These are phyloP conservation scores for Scytalidium lignicola DNA, from an alignment of 2,329 filamentous ascomycete genomes.

Conservation along the genomic window DNA sequence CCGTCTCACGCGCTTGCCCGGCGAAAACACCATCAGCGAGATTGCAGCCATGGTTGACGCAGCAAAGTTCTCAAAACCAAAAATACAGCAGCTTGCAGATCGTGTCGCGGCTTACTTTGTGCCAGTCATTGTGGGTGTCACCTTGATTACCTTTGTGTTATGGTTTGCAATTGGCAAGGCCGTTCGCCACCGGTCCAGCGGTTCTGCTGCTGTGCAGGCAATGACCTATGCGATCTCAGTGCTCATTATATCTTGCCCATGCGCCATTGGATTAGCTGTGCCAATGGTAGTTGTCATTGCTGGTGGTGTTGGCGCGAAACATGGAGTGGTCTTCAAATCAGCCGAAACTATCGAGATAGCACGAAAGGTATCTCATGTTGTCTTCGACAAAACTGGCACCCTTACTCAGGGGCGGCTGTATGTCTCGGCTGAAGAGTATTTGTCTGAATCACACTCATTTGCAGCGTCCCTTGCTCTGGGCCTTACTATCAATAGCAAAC, in stretches of 20 bases:
- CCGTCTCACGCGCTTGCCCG: constrained; percentile 54
- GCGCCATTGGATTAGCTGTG: constrained; percentile 64
- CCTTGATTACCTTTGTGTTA: constrained; percentile 53
- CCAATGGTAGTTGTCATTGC: constrained; percentile 75
- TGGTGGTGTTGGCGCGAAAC: constrained; percentile 58
- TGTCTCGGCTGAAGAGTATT: constrained; percentile 32
- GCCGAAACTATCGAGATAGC: constrained; percentile 59
- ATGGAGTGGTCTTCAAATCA: constrained; percentile 66
- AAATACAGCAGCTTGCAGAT: constrained; percentile 64
- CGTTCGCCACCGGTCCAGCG: constrained; percentile 34
- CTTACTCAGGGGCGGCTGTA: constrained; percentile 55
- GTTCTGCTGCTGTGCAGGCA: constrained; percentile 50
- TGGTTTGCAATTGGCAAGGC: constrained; percentile 59
- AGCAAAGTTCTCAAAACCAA: constrained; percentile 63
- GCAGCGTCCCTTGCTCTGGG: background rate
- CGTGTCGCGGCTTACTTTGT: constrained; percentile 64
- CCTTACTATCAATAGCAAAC: background rate
- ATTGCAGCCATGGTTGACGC: constrained; percentile 69
- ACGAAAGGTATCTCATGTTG: constrained; percentile 56
- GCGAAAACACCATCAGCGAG: constrained; percentile 65
- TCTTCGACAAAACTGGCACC: constrained; percentile 81
- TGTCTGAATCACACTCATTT: background rate
- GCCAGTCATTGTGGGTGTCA: constrained; percentile 55
- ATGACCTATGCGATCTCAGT: constrained; percentile 70
- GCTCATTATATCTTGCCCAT: constrained; percentile 68